Evolutionary conservation across 2,329 filamentous ascomycete genomes (phyloP), one percentile per base, ranked within the genome.

Genomic region (Aspergillus aculeatus): DNA sequence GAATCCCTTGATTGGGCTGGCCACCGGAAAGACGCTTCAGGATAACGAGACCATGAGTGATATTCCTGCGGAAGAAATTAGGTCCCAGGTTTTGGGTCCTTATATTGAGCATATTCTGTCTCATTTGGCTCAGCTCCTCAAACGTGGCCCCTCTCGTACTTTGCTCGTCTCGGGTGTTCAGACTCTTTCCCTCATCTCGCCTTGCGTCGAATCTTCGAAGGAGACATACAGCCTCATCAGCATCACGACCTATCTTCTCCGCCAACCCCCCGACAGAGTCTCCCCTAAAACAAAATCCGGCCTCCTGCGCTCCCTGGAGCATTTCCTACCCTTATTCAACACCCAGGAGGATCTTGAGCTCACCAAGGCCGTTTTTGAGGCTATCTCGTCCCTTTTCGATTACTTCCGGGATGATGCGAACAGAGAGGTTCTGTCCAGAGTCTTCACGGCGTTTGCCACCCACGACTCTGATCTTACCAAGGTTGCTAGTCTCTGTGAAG

Each of bases 401-500:
- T 96, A 93, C 72, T 94, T 98, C 79, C 91, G 88, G 67, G 93
- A 98, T 73, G 84, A 87, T 48, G 79, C 85, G 48, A 96, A 92
- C 70, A 85, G 95, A 57, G 82, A 87, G 62, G 82, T 91, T 0
- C 78, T 98, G 29, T 90, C 89, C 16, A 82, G 87, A 49, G 89
- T 96, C 3, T 78, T 98, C 7, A 75, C 82, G 14, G 88, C 89
- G 19, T 87, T 96, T 61, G 86, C 91, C 1, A 78, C 82, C 7
- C 85, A 85, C 50, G 86, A 91, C 60, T 66, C 82, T 4, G 81
- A 83, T 0, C 78, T 93, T 0, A 71, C 78, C 24, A 82, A 86
- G 56, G 82, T 92, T 59, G 89, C 92, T 2, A 77, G 78, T 5
- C 80, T 97, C 3, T 96, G 92, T 68, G 79, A 84, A 29, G 88